These are phyloP conservation scores for Tuber magnatum DNA, from an alignment of 495 filamentous ascomycete genomes.

Conservation along the genomic window DNA sequence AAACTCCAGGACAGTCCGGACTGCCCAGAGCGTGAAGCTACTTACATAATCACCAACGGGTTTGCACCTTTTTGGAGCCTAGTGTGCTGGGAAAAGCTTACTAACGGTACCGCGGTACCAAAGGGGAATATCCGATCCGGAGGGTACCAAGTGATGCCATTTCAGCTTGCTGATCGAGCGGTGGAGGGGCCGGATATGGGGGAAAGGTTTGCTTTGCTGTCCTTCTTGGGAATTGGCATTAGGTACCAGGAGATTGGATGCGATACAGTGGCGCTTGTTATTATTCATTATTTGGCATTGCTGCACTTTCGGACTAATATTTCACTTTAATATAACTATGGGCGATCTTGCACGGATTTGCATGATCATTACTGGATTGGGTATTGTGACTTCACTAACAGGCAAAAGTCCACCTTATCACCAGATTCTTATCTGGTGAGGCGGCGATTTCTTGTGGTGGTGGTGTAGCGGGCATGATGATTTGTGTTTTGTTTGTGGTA, in stretches of 20 bases:
- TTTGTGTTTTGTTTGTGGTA: background rate
- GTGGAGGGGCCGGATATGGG: background rate
- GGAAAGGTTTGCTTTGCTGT: background rate
- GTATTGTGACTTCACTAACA: background rate
- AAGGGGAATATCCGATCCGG: conserved; percentile 38
- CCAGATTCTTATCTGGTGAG: background rate
- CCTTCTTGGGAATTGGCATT: background rate
- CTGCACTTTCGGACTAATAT: background rate
- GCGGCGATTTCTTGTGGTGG: background rate
- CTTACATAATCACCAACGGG: conserved; percentile 70
- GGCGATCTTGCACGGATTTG: background rate
- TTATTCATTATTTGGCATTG: background rate
- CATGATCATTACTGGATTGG: background rate
- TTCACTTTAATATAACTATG: background rate
- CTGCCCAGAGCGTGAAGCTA: conserved; percentile 69
- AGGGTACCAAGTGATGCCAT: conserved; percentile 27
- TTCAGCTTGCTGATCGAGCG: background rate
- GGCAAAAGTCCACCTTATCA: background rate
- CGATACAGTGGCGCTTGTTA: background rate
- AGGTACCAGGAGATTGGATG: background rate
- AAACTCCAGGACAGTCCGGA: conserved; percentile 72
- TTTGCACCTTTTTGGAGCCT: conserved; percentile 13
- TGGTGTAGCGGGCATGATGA: background rate
- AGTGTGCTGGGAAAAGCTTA: background rate
- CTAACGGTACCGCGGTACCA: conserved; percentile 8